These are phyloP conservation scores for Crithidia acanthocephali DNA, from an alignment of 208 protist species.

Conservation along the genomic window DNA sequence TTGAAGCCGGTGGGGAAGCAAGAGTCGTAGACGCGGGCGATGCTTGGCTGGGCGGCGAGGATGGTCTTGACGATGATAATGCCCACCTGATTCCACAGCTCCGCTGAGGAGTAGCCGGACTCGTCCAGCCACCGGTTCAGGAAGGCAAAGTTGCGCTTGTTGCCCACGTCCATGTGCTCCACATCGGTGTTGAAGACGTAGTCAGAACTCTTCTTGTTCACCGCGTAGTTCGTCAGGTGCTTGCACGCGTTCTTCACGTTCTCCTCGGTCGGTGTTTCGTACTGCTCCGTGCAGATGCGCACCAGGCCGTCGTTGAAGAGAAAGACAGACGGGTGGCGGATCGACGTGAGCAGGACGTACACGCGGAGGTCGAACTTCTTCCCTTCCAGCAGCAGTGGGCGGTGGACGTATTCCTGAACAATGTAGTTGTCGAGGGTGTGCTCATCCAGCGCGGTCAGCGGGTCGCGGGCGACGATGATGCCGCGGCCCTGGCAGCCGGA, in stretches of 20 bases:
- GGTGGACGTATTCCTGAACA: conserved; percentile 94
- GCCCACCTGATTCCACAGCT: conserved; percentile 81
- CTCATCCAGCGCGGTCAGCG: conserved; percentile 73
- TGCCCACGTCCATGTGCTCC: conserved; percentile 74
- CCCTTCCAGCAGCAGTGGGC: conserved; percentile 93
- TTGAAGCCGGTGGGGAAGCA: conserved; percentile 90
- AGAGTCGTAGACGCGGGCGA: conserved; percentile 90
- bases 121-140: conserved; percentile 85
- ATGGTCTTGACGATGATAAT: conserved; percentile 93
- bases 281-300: conserved; percentile 93
- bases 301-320: conserved; percentile 96
- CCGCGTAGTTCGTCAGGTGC: conserved; percentile 98
- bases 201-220: conserved; percentile 94
- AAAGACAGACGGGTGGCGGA: conserved; percentile 90
- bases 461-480: conserved; percentile 92
- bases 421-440: conserved; percentile 89
- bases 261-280: conserved; percentile 78
- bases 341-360: conserved; percentile 94
- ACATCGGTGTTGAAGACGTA: conserved; percentile 93
- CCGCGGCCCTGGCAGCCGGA: conserved; percentile 94
- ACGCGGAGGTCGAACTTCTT: conserved; percentile 97
- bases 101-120: conserved; percentile 51
- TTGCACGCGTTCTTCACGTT: conserved; percentile 92
- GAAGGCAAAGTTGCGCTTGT: conserved; percentile 94
- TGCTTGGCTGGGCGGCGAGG: conserved; percentile 91